Base-by-base conservation (phyloP, 441 rosid species). In the Aquilaria agallochum region DNA sequence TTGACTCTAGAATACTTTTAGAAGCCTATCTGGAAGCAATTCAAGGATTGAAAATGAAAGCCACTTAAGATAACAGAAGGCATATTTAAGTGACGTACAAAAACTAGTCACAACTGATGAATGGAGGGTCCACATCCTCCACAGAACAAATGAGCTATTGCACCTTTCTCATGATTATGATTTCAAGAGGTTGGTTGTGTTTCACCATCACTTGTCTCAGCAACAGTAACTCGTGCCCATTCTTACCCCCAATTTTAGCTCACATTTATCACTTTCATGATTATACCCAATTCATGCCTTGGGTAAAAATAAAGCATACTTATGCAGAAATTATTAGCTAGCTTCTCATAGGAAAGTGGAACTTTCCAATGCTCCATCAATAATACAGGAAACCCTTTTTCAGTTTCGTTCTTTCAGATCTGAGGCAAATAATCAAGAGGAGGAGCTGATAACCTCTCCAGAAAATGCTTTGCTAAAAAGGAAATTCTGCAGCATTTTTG, bases 181-280 rank as follows among this genome's bases (percentile, higher is more conserved):
- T 74, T 72, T 64, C 72, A 69, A 78, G 71, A 69, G 76, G 76
- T 72, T 56, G 85, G 82, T 67, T 67, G 68, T 60, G 64, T 64
- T 78, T 76, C 74, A 56, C 74, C 53, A 73, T 72, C 77, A 73
- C 77, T 68, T 66, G 58, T 53, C 72, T 64, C 49, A 53, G 51
- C n/a, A 70, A 67, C 40, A 55, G 49, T 51, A 69, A 40, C 45
- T 45, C 48, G 54, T 62, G 48, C 49, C 33, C 14, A 30, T 50
- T 13, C 55, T 59, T 36, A 60, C 52, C 65, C 34, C 12, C 59
- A 53, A 15, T 50, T 64, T 36, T 57, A 34, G 62, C 34, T 62
- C 47, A 60, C 20, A 54, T 53, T 54, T 30, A 30, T 57, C 51
- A 30, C 42, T 45, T 57, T 55, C 53, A 52, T 53, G 55, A 64